These are phyloP conservation scores for Crithidia expoeki DNA, from an alignment of 208 protist genomes.

Conservation along the genomic window DNA sequence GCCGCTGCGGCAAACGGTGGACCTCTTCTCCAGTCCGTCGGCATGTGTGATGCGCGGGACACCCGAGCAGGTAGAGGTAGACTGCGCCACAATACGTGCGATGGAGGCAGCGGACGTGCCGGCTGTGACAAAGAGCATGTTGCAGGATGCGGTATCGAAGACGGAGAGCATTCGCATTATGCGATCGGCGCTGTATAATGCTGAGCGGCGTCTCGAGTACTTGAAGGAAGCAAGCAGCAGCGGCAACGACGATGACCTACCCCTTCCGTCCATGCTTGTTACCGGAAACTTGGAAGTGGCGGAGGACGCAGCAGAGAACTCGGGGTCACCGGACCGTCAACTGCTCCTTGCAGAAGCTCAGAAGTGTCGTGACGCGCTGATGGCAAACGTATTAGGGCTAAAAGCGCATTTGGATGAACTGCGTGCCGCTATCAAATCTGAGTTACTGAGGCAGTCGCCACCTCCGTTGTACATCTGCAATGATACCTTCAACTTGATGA, in stretches of 20 bases:
- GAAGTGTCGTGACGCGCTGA: neutral
- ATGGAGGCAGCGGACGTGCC: conserved; percentile 27
- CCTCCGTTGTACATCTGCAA: conserved; percentile 50
- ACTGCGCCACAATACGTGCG: conserved; percentile 35
- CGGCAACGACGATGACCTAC: neutral
- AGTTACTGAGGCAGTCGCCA: conserved; percentile 24
- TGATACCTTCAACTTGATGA: conserved; percentile 33
- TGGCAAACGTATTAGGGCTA: neutral
- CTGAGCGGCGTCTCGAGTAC: conserved; percentile 6
- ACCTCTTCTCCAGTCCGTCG: conserved; percentile 78
- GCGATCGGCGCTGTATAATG: neutral
- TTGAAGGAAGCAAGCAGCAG: conserved; percentile 1
- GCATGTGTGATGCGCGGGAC: conserved; percentile 69
- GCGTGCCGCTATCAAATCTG: neutral
- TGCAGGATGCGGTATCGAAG: conserved; percentile 20
- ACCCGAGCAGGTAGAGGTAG: conserved; percentile 42
- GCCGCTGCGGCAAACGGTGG: conserved; percentile 55
- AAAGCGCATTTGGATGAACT: conserved; percentile 7
- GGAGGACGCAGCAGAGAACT: neutral
- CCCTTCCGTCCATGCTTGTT: neutral
- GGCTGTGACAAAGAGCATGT: neutral
- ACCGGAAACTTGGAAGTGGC: neutral
- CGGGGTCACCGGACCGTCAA: neutral
- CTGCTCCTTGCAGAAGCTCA: neutral
- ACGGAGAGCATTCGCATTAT: neutral